Percentiles rank a stretch among this genome's conserved stretches.
phyloP scores from a whole-genome alignment of 441 rosid species.

The Aquilaria agallochum region DNA sequence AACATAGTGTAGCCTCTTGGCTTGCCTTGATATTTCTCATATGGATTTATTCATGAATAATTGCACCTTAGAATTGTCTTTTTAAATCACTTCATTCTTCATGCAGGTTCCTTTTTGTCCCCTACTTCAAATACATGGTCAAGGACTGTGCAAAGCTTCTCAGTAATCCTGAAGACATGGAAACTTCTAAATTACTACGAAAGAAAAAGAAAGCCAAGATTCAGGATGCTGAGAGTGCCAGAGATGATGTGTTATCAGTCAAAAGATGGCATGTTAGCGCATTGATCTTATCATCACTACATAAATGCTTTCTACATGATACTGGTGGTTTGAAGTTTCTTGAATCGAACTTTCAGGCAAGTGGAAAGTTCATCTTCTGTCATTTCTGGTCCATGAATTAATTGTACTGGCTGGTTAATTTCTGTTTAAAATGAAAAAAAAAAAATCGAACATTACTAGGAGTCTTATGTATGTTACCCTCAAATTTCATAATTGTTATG shows the following conservation, averaged over 20 bases:
- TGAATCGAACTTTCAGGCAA: slow-evolving; percentile 82
- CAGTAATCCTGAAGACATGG: slow-evolving; percentile 35
- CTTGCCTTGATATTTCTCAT: slow-evolving; percentile 5
- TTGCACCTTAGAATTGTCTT: not conserved
- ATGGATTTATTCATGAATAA: not conserved
- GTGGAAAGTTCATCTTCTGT: not conserved
- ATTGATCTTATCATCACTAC: slow-evolving; percentile 69
- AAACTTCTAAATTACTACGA: slow-evolving; percentile 30
- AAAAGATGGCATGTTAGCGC: slow-evolving; percentile 86
- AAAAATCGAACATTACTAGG: no score
- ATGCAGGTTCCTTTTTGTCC: slow-evolving; percentile 90
- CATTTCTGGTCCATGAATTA: no score
- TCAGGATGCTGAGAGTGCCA: slow-evolving; percentile 38
- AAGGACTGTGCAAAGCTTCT: slow-evolving; percentile 69
- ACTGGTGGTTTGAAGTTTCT: slow-evolving; percentile 77
- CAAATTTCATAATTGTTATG: no score
- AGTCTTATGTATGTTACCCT: no score
- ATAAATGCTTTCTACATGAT: slow-evolving; percentile 84
- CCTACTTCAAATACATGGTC: slow-evolving; percentile 80
- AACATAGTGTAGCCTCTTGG: no score
- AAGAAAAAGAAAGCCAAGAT: slow-evolving; percentile 84
- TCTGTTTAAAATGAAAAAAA: no score
- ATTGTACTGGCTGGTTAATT: no score
- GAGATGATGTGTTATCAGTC: slow-evolving; percentile 24
- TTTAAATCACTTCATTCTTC: slow-evolving; percentile 7